A percentile compares a stretch with the other conserved stretches of the same genome.
Evolutionary conservation across 805 yeast species (phyloP).

Genomic region (Ogataea polymorpha): DNA sequence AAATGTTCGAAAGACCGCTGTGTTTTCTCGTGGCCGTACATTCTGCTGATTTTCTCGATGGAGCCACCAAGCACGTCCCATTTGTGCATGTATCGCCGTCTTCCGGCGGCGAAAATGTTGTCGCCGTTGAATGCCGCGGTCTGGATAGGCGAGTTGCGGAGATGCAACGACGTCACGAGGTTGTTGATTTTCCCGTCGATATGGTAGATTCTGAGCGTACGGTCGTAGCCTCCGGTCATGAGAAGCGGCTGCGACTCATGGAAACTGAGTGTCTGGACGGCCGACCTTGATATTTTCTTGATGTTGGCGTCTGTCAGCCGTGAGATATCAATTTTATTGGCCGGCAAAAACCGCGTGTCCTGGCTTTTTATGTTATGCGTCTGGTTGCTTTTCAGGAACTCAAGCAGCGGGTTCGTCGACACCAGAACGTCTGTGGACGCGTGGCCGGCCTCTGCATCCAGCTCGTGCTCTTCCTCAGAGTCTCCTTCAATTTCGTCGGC

Average conservation of each 20-base stretch:
- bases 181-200: constrained; percentile 84
- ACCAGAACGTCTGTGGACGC: constrained; percentile 20
- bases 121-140: constrained; percentile 62
- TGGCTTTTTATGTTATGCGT: constrained; percentile 24
- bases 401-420: constrained; percentile 32
- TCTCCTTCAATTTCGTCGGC: constrained; percentile 54
- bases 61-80: constrained; percentile 70
- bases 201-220: constrained; percentile 81
- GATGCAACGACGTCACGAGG: constrained; percentile 76
- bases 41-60: constrained; percentile 79
- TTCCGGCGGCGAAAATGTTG: constrained; percentile 79
- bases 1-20: constrained; percentile 89
- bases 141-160: constrained; percentile 77
- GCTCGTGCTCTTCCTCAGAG: constrained; percentile 37
- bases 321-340: constrained; percentile 68
- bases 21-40: constrained; percentile 86
- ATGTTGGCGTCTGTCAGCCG: constrained; percentile 85
- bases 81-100: constrained; percentile 86
- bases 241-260: constrained; percentile 82
- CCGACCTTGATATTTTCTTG: constrained; percentile 65
- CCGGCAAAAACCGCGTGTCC: constrained; percentile 58
- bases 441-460: constrained; percentile 12
- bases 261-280: constrained; percentile 81
- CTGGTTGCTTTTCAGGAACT: constrained; percentile 33
- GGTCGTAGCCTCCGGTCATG: constrained; percentile 89